A percentile compares a stretch with the other conserved stretches of the same genome.
Conservation (phyloP, 371 early-diverging fungal genomes). For the Apophysomyces variabilis region DNA sequence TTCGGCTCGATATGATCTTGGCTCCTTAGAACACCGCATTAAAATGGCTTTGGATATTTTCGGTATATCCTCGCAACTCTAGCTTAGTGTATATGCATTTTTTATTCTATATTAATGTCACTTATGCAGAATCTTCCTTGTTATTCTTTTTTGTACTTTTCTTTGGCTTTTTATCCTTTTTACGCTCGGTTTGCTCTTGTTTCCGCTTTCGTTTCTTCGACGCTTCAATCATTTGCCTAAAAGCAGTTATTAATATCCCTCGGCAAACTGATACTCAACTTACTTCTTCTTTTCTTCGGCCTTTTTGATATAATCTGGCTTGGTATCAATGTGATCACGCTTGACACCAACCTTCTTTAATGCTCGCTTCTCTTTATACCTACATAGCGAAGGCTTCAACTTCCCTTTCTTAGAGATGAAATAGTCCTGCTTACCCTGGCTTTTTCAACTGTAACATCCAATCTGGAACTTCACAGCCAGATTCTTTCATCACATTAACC, state of each 20-base stretch:
- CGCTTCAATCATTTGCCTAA: conserved; percentile 45
- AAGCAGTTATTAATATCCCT: neutral
- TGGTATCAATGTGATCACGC: conserved; percentile 38
- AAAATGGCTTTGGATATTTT: too few species aligned
- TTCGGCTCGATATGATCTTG: neutral
- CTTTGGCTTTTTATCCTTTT: conserved; percentile 25
- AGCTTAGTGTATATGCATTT: neutral
- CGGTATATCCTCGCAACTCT: too few species aligned
- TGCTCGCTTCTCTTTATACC: conserved; percentile 30
- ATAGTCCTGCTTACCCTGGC: conserved; percentile 51
- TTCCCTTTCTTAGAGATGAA: neutral
- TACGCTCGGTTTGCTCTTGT: conserved; percentile 25
- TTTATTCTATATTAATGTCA: neutral
- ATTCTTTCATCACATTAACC: conserved; percentile 95
- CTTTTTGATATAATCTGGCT: conserved; percentile 37
- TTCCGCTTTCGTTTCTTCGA: conserved; percentile 43
- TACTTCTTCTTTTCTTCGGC: conserved; percentile 34
- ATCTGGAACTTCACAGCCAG: conserved; percentile 95
- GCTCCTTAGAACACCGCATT: too few species aligned
- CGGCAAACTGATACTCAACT: conserved; percentile 6
- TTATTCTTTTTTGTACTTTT: neutral
- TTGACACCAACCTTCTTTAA: conserved; percentile 31
- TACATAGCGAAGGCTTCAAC: conserved; percentile 7
- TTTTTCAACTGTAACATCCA: conserved; percentile 94
- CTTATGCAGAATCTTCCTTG: neutral